These are phyloP conservation scores for Myrica gale DNA, from an alignment of 306 rosid genomes.

Conservation along the genomic window DNA sequence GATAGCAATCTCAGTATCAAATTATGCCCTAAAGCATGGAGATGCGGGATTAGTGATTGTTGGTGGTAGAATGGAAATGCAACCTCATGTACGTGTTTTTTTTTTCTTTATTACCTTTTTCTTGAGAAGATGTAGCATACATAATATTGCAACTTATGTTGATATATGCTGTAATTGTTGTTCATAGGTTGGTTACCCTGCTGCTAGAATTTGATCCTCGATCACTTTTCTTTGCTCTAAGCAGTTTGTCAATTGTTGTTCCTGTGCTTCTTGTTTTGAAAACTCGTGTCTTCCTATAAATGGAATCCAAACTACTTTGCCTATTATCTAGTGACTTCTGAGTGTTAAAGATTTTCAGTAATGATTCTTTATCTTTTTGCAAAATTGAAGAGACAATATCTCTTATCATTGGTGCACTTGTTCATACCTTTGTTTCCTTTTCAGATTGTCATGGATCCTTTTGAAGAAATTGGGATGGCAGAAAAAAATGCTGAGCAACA, in stretches of 20 bases:
- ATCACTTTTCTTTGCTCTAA: neutral
- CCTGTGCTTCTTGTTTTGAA: constrained; percentile 1
- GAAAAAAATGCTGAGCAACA: constrained; percentile 71
- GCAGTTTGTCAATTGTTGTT: neutral
- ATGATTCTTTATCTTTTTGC: constrained; percentile 12
- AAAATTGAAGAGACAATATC: constrained; percentile 16
- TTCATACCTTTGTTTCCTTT: constrained; percentile 13
- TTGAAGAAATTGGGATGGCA: constrained; percentile 81
- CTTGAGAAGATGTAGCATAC: constrained; percentile 1
- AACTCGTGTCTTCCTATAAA: neutral
- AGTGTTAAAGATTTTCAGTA: neutral
- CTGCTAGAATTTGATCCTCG: neutral
- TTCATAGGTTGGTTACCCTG: neutral
- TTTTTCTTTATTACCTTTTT: neutral
- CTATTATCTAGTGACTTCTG: neutral
- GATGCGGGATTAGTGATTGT: constrained; percentile 90
- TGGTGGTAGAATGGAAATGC: constrained; percentile 98
- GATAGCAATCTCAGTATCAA: constrained; percentile 77
- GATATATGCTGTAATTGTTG: neutral
- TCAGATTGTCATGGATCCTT: constrained; percentile 82
- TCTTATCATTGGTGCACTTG: constrained; percentile 23
- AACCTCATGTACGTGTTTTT: constrained; percentile 68
- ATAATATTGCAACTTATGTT: constrained; percentile 12
- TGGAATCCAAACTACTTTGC: neutral
- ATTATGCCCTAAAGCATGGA: constrained; percentile 89